Evolutionary conservation across 2,329 filamentous ascomycete genomes (phyloP).

Genomic region (Penicillium sp.): DNA sequence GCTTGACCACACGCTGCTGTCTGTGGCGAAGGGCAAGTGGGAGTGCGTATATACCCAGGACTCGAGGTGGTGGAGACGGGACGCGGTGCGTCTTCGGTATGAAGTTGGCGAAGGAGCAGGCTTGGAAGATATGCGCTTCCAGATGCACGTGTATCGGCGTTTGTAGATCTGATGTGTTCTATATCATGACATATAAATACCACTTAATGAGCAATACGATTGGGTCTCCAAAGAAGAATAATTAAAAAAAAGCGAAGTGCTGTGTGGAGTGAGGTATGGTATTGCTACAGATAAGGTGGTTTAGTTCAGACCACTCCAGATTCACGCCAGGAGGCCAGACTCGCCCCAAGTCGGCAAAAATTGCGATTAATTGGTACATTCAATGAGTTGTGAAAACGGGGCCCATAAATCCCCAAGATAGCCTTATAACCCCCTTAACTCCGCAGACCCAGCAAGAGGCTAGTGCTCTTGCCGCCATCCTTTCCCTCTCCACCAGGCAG

Average conservation of each 20-base stretch:
- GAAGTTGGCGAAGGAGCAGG: slow-evolving; percentile 79
- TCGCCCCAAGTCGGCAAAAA: slow-evolving; percentile 21
- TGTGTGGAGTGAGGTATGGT: slow-evolving; percentile 21
- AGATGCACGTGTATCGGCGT: slow-evolving; percentile 69
- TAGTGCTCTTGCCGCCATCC: slow-evolving; percentile 54
- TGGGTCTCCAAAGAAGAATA: not conserved
- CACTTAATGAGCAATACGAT: slow-evolving; percentile 9
- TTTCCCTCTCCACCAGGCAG: slow-evolving; percentile 62
- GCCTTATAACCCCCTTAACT: slow-evolving; percentile 30
- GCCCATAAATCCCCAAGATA: slow-evolving; percentile 5
- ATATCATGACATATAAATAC: not conserved
- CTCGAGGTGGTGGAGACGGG: slow-evolving; percentile 74
- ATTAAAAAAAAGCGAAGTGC: not conserved
- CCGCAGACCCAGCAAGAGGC: slow-evolving; percentile 59
- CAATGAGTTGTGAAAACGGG: slow-evolving; percentile 9
- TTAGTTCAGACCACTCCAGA: slow-evolving; percentile 21
- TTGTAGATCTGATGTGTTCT: slow-evolving; percentile 13
- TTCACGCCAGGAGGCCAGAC: slow-evolving; percentile 23
- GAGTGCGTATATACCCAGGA: slow-evolving; percentile 66
- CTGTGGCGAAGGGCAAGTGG: slow-evolving; percentile 51
- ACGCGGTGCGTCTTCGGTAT: slow-evolving; percentile 56
- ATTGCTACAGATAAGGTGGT: slow-evolving; percentile 21
- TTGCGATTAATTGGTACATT: slow-evolving; percentile 24
- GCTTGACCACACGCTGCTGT: slow-evolving; percentile 68
- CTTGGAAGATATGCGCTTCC: slow-evolving; percentile 90